A percentile compares a stretch with the other conserved stretches of the same genome.
phyloP scores from a whole-genome alignment of 805 yeast genomes.

The Yarrowia keelungensis region DNA sequence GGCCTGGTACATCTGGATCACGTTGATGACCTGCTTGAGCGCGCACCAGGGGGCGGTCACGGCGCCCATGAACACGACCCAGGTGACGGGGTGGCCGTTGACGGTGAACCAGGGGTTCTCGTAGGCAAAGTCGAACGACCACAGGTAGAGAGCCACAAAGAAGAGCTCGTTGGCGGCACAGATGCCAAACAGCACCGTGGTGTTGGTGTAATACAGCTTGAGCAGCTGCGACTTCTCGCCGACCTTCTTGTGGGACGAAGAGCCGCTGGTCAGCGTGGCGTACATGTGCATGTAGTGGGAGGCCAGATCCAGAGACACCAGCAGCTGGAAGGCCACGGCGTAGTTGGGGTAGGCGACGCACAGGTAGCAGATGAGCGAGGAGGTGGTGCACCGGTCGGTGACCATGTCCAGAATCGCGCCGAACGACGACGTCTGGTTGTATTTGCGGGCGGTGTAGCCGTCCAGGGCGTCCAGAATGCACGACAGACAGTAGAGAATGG shows the following conservation, averaged over 20 bases:
- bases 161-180: conserved; percentile 94
- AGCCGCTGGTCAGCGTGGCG: conserved; percentile 83
- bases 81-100: conserved; percentile 55
- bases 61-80: conserved; percentile 65
- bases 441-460: conserved; percentile 91
- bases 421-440: conserved; percentile 84
- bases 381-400: conserved; percentile 96
- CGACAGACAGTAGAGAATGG: conserved; percentile 79
- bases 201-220: conserved; percentile 85
- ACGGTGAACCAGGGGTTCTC: conserved; percentile 51
- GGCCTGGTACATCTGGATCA: conserved; percentile 87
- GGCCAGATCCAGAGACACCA: conserved; percentile 80
- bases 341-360: conserved; percentile 78
- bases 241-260: conserved; percentile 82
- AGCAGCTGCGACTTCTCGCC: conserved; percentile 74
- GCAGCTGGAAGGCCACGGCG: conserved; percentile 75
- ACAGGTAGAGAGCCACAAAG: conserved; percentile 85
- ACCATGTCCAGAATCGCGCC: conserved; percentile 99
- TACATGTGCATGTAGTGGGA: conserved; percentile 99
- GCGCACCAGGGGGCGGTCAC: conserved; percentile 84
- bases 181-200: conserved; percentile 80
- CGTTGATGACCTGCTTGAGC: conserved; percentile 88
- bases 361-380: conserved; percentile 87
- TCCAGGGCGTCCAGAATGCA: conserved; percentile 95
- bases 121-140: conserved; percentile 59